phyloP scores from a whole-genome alignment of 495 filamentous ascomycete species.

The Penicillium daleae region DNA sequence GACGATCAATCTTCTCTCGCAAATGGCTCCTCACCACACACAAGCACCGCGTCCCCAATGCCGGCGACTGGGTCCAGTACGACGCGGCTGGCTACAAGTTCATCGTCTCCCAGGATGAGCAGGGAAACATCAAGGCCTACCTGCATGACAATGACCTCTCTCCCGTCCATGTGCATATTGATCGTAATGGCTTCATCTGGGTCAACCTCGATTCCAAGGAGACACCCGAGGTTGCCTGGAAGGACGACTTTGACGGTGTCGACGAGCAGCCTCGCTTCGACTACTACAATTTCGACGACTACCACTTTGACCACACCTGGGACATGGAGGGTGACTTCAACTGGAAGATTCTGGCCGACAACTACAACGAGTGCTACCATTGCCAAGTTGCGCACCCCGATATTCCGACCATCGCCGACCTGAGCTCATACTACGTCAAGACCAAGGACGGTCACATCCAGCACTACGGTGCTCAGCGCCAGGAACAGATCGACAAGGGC shows the following conservation, averaged over 20 bases:
- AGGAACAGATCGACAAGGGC: constrained; percentile 39
- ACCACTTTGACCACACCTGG: constrained; percentile 52
- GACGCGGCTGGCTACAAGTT: constrained; percentile 52
- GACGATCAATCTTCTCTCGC: constrained; percentile 51
- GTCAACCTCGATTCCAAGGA: constrained; percentile 48
- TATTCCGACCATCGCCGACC: constrained; percentile 46
- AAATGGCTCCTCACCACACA: constrained; percentile 57
- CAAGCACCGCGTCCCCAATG: constrained; percentile 44
- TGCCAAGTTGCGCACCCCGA: constrained; percentile 52
- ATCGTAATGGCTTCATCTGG: constrained; percentile 53
- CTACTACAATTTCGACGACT: constrained; percentile 50
- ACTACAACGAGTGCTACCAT: constrained; percentile 60
- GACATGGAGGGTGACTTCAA: constrained; percentile 51
- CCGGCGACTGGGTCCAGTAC: constrained; percentile 50
- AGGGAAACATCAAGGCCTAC: constrained; percentile 48
- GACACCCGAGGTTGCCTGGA: constrained; percentile 42
- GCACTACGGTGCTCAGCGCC: constrained; percentile 44
- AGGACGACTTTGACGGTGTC: constrained; percentile 45
- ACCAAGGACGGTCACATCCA: constrained; percentile 43
- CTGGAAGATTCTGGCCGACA: constrained; percentile 55
- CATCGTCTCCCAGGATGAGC: constrained; percentile 44
- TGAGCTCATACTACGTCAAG: constrained; percentile 47
- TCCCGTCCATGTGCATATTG: constrained; percentile 46
- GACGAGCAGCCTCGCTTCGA: constrained; percentile 46
- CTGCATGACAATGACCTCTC: constrained; percentile 50